Conservation (phyloP, 495 filamentous ascomycete genomes). For the Halenospora varia region DNA sequence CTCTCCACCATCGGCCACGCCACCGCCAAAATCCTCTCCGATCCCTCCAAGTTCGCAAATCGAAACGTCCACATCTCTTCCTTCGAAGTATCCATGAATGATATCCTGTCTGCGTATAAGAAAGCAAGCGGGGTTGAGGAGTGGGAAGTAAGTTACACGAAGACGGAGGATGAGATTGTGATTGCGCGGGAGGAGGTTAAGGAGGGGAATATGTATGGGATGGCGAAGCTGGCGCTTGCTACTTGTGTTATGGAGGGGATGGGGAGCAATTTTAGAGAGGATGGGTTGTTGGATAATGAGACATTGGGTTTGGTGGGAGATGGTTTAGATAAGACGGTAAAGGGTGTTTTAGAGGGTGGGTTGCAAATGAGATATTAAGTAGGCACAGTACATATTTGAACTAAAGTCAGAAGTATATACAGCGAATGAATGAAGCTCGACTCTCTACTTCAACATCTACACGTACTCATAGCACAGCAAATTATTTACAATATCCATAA, state of each 20-base stretch:
- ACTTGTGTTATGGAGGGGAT: neutral
- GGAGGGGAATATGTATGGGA: too few relatives aligned
- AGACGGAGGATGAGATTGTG: neutral
- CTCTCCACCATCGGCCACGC: conserved; percentile 40
- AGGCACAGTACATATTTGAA: too few relatives aligned
- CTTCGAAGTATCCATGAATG: conserved; percentile 41
- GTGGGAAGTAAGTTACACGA: neutral
- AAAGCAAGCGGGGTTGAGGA: neutral
- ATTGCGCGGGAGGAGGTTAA: neutral
- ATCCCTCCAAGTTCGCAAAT: conserved; percentile 40
- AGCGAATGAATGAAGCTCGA: too few relatives aligned
- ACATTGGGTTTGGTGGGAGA: neutral
- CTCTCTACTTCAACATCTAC: too few relatives aligned
- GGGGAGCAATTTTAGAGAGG: neutral
- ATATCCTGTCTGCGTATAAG: conserved; percentile 34
- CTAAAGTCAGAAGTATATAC: too few relatives aligned
- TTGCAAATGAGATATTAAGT: neutral
- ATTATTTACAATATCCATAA: too few relatives aligned
- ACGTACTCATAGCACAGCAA: too few relatives aligned
- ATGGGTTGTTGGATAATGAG: neutral
- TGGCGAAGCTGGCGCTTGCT: neutral
- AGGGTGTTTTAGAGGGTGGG: neutral
- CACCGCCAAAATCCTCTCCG: conserved; percentile 34
- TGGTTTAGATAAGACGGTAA: neutral
- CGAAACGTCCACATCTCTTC: conserved; percentile 34